Conservation (phyloP, 192 early-diverging fungal species). For the Backusella tuberculispora region DNA sequence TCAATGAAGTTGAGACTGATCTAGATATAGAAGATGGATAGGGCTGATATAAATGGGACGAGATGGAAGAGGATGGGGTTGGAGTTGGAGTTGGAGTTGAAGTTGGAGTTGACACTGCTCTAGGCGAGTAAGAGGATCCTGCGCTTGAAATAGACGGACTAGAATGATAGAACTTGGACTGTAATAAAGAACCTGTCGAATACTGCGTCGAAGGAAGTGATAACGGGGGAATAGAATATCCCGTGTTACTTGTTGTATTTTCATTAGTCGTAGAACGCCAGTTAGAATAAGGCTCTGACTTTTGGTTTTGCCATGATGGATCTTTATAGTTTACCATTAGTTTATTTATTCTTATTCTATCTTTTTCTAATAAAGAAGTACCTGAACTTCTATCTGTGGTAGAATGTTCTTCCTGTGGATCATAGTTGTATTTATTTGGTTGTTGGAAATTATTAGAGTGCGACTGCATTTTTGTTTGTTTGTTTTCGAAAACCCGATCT, state of each 20-base stretch:
- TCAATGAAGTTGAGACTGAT: background rate
- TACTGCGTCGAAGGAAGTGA: background rate
- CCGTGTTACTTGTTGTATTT: background rate
- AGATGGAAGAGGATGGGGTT: background rate
- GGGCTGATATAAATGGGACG: slow-evolving; percentile 7
- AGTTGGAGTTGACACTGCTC: background rate
- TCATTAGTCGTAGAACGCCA: background rate
- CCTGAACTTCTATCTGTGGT: background rate
- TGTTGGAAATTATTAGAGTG: slow-evolving; percentile 5
- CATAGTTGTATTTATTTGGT: slow-evolving; percentile 6
- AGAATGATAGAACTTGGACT: slow-evolving; percentile 2
- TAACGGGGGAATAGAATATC: background rate
- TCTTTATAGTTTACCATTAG: background rate
- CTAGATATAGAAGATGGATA: slow-evolving; percentile 17
- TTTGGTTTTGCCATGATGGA: slow-evolving; percentile 1
- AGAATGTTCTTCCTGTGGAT: background rate
- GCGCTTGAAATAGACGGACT: background rate
- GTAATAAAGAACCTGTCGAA: background rate
- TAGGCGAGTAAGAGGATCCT: background rate
- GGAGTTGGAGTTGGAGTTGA: background rate
- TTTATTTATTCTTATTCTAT: background rate
- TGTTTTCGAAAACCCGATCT: background rate
- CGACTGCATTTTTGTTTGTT: background rate
- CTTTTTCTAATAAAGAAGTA: background rate
- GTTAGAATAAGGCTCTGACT: background rate